Conservation (phyloP, 805 yeast genomes). For the Groenewaldozyma salmanticensis region DNA sequence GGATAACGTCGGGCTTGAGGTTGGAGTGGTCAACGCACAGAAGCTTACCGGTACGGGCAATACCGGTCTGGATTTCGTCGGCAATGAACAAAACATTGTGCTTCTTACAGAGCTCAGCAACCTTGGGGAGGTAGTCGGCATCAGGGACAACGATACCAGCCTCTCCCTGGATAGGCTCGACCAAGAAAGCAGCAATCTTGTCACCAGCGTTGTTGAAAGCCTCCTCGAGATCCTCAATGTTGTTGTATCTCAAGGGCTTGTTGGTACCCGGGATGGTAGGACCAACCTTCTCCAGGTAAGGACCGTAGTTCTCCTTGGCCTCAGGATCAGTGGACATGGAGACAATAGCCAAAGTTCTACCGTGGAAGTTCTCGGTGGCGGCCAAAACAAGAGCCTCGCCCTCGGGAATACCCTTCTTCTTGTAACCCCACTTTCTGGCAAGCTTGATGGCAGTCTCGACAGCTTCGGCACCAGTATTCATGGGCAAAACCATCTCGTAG, state of each 20-base stretch:
- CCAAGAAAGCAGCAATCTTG: constrained; percentile 78
- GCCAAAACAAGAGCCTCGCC: constrained; percentile 81
- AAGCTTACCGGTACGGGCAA: constrained; percentile 94
- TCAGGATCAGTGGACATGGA: constrained; percentile 96
- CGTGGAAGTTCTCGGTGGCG: constrained; percentile 89
- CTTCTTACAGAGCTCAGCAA: constrained; percentile 64
- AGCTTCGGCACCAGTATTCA: constrained; percentile 99
- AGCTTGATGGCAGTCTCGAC: constrained; percentile 90
- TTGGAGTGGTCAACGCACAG: constrained; percentile 80
- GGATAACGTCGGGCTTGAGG: constrained; percentile 80
- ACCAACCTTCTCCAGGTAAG: constrained; percentile 75
- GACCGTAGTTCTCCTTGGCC: constrained; percentile 82
- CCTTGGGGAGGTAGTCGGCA: constrained; percentile 62
- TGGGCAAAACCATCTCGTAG: constrained; percentile 89
- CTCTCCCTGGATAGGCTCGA: constrained; percentile 97
- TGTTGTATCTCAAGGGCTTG: constrained; percentile 67
- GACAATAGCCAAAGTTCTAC: constrained; percentile 89
- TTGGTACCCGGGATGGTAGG: constrained; percentile 73
- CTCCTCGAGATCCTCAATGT: constrained; percentile 72
- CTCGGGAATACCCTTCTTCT: constrained; percentile 70
- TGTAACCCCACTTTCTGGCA: constrained; percentile 97
- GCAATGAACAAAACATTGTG: constrained; percentile 84
- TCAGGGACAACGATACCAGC: constrained; percentile 97
- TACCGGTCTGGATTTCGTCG: constrained; percentile 96
- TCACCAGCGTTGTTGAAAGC: constrained; percentile 80